Evolutionary conservation across 2,329 filamentous ascomycete species (phyloP).

Genomic region (Cucurbitaria berberidis): DNA sequence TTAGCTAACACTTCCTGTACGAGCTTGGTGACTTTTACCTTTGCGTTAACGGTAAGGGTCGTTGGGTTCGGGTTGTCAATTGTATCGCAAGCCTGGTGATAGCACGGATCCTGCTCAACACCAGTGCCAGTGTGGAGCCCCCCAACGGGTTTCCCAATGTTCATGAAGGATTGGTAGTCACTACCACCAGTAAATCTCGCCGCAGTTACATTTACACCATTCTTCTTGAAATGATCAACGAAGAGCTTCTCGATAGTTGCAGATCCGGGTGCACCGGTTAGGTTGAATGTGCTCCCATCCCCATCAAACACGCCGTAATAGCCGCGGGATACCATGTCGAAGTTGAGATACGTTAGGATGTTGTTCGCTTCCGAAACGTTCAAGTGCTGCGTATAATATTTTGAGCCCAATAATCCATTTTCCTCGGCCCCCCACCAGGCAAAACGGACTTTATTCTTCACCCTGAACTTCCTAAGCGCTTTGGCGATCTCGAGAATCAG

Average conservation of each 20-base stretch:
- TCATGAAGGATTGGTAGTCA: constrained; percentile 51
- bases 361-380: constrained; percentile 42
- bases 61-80: constrained; percentile 47
- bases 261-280: constrained; percentile 43
- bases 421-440: constrained; percentile 52
- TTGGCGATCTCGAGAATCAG: constrained; percentile 48
- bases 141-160: constrained; percentile 49
- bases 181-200: constrained; percentile 50
- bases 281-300: constrained; percentile 44
- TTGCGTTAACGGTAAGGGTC: constrained; percentile 47
- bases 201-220: constrained; percentile 45
- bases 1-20: constrained; percentile 6
- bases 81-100: constrained; percentile 49
- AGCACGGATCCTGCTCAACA: constrained; percentile 48
- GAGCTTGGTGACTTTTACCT: constrained; percentile 28
- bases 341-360: constrained; percentile 52
- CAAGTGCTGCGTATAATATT: constrained; percentile 46
- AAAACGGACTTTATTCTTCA: constrained; percentile 52
- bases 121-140: constrained; percentile 51
- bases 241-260: constrained; percentile 47
- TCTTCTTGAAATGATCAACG: constrained; percentile 42
- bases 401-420: constrained; percentile 48
- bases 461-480: constrained; percentile 46
- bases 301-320: constrained; percentile 51
- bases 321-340: constrained; percentile 52